Evolutionary conservation across 352 stramenopile genomes (phyloP).

Genomic region (Phytophthora brassicae): DNA sequence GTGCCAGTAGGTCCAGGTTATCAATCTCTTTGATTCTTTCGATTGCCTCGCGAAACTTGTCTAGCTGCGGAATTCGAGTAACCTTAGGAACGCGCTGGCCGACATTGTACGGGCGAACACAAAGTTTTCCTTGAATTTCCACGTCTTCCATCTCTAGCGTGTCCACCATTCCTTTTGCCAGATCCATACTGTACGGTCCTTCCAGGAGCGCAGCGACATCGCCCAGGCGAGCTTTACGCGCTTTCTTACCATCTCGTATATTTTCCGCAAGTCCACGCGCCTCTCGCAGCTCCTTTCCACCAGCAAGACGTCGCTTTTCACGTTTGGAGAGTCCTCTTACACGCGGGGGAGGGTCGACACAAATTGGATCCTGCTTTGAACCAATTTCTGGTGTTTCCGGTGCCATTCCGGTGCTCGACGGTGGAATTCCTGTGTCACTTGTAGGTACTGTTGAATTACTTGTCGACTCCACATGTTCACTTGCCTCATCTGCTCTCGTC

Average conservation of each 20-base stretch:
- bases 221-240: background rate
- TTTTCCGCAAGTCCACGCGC: background rate
- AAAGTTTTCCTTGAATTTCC: background rate
- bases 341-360: background rate
- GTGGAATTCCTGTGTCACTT: too few species aligned
- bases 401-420: too few species aligned
- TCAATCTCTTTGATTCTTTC: background rate
- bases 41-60: background rate
- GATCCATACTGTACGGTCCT: background rate
- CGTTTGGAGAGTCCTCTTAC: background rate
- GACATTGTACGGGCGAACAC: background rate
- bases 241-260: background rate
- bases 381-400: too few species aligned
- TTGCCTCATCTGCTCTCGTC: too few species aligned
- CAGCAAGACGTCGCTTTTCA: background rate
- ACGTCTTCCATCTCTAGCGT: background rate
- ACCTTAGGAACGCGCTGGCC: background rate
- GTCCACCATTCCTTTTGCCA: background rate
- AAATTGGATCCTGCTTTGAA: too few species aligned
- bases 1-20: background rate
- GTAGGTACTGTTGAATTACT: too few species aligned
- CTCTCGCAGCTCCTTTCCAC: background rate
- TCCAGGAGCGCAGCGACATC: slow-evolving; percentile 4
- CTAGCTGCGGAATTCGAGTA: background rate
- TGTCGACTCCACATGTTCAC: too few species aligned